Percentiles rank a stretch among this genome's conserved stretches.
Conservation (phyloP, 345 rosid genomes). For the Chamaenerion angustifolium region DNA sequence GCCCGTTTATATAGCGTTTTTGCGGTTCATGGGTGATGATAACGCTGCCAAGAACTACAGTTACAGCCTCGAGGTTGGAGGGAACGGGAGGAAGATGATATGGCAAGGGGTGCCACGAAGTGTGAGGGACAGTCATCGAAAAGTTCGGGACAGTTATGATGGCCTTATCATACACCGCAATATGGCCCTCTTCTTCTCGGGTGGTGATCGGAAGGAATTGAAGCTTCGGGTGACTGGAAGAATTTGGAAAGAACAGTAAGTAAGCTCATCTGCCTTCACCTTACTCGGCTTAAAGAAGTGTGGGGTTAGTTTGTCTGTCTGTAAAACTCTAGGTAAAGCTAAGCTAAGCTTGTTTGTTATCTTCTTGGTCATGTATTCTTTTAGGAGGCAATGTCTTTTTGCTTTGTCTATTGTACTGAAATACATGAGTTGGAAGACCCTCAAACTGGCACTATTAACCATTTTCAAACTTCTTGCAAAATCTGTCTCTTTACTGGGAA, state of each 20-base stretch:
- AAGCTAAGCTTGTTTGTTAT: conserved; percentile 4
- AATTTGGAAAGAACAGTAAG: conserved; percentile 73
- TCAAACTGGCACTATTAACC: too few species aligned
- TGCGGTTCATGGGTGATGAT: conserved; percentile 77
- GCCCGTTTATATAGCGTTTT: conserved; percentile 64
- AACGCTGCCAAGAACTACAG: conserved; percentile 61
- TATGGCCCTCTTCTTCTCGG: conserved; percentile 74
- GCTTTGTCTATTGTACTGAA: conserved; percentile 21
- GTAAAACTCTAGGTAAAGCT: background rate
- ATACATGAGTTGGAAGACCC: conserved; percentile 25
- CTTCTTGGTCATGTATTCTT: conserved; percentile 22
- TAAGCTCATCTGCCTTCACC: background rate
- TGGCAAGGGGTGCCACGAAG: conserved; percentile 84
- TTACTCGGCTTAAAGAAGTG: conserved; percentile 1
- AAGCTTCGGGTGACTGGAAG: conserved; percentile 77
- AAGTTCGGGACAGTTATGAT: conserved; percentile 74
- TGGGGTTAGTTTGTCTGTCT: conserved; percentile 8
- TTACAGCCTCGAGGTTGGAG: conserved; percentile 82
- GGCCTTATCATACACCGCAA: conserved; percentile 70
- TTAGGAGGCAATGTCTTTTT: conserved; percentile 42
- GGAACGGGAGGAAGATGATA: conserved; percentile 58
- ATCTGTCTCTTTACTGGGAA: too few species aligned
- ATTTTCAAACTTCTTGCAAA: too few species aligned
- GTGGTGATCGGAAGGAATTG: conserved; percentile 64
- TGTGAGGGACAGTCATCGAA: conserved; percentile 60